Base-by-base conservation (phyloP, 495 filamentous ascomycete species). In the Annulohypoxylon stygium region DNA sequence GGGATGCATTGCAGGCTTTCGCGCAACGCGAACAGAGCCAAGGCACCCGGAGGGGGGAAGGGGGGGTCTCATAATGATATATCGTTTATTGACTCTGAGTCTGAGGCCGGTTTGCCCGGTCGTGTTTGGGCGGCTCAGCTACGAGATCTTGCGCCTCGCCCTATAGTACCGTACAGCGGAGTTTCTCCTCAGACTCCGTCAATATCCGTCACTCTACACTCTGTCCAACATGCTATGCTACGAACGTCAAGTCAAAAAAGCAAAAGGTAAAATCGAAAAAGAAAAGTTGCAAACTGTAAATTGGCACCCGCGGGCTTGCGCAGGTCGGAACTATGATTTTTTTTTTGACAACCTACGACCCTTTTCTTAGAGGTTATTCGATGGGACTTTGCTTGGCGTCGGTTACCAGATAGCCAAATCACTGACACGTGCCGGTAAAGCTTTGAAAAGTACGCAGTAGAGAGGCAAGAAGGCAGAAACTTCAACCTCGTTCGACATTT, bases 301-400 rank as follows among this genome's bases (percentile, higher is more conserved):
- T 10, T 26, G 48, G 23, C 14, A 8, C 6, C 18, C 48, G 11
- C 8, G 20, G 11, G 20, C 48, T 20, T 53, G 48, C 20, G 48
- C 48, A 53, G 48, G 20, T 53, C 43, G 43, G 18, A 47, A 47
- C 43, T 12, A 20, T 18, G 5, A 43, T 43, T 43, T 30, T 3
- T 30, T 30, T 30, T 6, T 30, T 43, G 39, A n/a, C 39, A 43
- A 14, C 39, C 39, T 12, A n/a, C 39, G 39, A n/a, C 12, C 39
- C 23, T 20, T 26, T 30, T 30, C 10, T 53, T 26, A 10, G 10
- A 53, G 48, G 20, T 53, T 53, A 30, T 53, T 20, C 48, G 48
- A 53, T 53, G 48, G 48, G 26, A 11, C 48, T 53, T 30, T 3
- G 48, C 48, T 53, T 53, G 25, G 48, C 48, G 48, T 30, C n/a